Evolutionary conservation across 2,329 filamentous ascomycete genomes (phyloP), one percentile per base, ranked within the genome.

Genomic region (Colletotrichum theobromicola): DNA sequence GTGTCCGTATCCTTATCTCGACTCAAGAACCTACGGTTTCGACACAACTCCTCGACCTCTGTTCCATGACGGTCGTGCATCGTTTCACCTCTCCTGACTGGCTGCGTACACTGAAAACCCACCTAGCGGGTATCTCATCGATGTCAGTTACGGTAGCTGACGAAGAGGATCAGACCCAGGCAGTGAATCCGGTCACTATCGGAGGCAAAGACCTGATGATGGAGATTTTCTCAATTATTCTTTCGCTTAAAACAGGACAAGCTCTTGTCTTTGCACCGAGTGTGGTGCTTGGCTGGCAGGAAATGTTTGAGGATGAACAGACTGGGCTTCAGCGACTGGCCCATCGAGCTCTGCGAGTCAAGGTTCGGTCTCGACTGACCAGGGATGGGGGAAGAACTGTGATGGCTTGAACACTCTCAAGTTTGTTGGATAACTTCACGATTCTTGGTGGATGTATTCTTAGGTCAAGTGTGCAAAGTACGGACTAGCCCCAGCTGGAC

Each of bases 21-120:
- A 96, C 94, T 0, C 94, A 97, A 79, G 94, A 96, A 78, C 94
- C 94, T 0, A 94, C 93, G 0, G 87, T 96, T 5, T 93, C 92
- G 0, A 90, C 91, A 0, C 87, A 88, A 18, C 87, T 97, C 0
- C 87, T 96, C 0, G 93, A 95, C 67, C 85, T 96, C 0, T 95
- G 92, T 81, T 92, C 90, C 2, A 84, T 94, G n/a, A 93, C 91
- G 0, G 87, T 95, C 21, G 91, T 95, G 0, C 94, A 96, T 79
- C 88, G 93, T 0, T 96, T 96, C 81, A 91, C 87, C 0, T 83
- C 80, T 21, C 82, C 82, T 1, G 81, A 82, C 62, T 83, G 82
- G 81, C 77, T 83, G 21, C 74, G 65, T 4, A 74, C 79, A 18
- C 77, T 83, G 15, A 75, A 77, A 42, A 77, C 72, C 42, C 82